Evolutionary conservation across 2,329 filamentous ascomycete genomes (phyloP).

Genomic region (Thielaviopsis euricoi): DNA sequence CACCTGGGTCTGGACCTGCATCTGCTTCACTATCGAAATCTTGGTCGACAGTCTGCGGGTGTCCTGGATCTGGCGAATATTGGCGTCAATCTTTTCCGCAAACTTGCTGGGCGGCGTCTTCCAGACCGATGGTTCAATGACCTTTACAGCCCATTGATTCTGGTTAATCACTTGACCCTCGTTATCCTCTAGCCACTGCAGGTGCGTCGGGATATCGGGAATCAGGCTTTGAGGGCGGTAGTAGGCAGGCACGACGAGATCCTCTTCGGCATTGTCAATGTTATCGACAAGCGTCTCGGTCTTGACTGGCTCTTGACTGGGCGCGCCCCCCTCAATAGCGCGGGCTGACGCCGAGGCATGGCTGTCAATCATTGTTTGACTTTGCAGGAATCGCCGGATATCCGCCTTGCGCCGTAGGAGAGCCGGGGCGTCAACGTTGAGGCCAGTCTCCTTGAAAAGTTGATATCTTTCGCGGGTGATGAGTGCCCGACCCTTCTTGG

Average conservation of each 20-base stretch:
- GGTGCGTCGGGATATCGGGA: constrained; percentile 61
- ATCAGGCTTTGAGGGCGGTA: constrained; percentile 78
- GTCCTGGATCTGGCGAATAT: constrained; percentile 90
- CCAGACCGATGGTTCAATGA: constrained; percentile 63
- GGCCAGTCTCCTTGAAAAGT: constrained; percentile 67
- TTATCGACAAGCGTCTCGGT: constrained; percentile 66
- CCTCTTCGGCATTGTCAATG: constrained; percentile 69
- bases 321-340: background rate
- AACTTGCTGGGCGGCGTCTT: constrained; percentile 57
- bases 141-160: constrained; percentile 64
- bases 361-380: constrained; percentile 16
- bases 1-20: constrained; percentile 94
- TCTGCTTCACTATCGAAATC: constrained; percentile 96
- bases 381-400: constrained; percentile 65
- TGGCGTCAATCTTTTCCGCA: constrained; percentile 67
- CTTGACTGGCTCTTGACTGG: constrained; percentile 5
- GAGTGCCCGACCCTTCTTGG: constrained; percentile 82
- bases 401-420: constrained; percentile 68
- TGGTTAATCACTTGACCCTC: constrained; percentile 82
- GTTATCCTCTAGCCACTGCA: constrained; percentile 78
- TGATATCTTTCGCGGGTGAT: constrained; percentile 73
- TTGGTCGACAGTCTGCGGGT: constrained; percentile 92
- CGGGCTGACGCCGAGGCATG: constrained; percentile 21
- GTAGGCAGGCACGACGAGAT: constrained; percentile 79
- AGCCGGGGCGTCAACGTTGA: constrained; percentile 79